Base-by-base conservation (phyloP, 2,329 filamentous ascomycete species). In the Ascochyta clinopodiicola region DNA sequence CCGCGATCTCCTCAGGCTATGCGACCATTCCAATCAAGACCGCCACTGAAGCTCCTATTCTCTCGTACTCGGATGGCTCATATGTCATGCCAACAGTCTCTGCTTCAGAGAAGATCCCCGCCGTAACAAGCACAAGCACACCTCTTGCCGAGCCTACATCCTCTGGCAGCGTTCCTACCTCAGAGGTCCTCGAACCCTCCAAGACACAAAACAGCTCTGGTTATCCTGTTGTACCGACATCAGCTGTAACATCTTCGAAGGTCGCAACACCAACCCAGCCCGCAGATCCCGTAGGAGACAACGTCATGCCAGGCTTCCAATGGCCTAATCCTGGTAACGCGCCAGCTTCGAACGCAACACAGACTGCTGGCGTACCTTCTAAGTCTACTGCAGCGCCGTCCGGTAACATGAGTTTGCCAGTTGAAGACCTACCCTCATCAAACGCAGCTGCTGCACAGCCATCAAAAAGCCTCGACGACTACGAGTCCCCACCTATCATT, bases 221-320 rank as follows among this genome's bases (percentile, higher is more conserved):
- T n/a, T 36, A 21, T 8, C 38, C 51, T 15, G 40, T 35, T 25
- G 35, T 25, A 4, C 54, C 60, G 13, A 57, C 60, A 39, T 56
- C 53, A 32, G 25, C 24, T 24, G 22, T 24, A 24, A 24, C 22
- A 6, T 4, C 22, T 4, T 24, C 22, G 6, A 24, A 24, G 49
- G 36, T 27, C 19, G 34, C 25, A 24, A 48, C 43, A 12, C 51
- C 51, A 8, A 54, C 31, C 55, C 55, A 44, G 27, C 56, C 36
- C 10, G 55, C 45, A 9, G 55, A 51, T 2, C 32, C 54, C 48
- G 22, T 38, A 1, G 59, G 55, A 19, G 51, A 46, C 22, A 44
- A 51, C 19, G 57, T 54, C 12, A 65, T 69, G 62, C 34, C 56
- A 10, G 66, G 63, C 29, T 69, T 67, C 57, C 57, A 65, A 21